Base-by-base conservation (phyloP, 805 yeast species). In the Pichia rugopelliculosa region DNA sequence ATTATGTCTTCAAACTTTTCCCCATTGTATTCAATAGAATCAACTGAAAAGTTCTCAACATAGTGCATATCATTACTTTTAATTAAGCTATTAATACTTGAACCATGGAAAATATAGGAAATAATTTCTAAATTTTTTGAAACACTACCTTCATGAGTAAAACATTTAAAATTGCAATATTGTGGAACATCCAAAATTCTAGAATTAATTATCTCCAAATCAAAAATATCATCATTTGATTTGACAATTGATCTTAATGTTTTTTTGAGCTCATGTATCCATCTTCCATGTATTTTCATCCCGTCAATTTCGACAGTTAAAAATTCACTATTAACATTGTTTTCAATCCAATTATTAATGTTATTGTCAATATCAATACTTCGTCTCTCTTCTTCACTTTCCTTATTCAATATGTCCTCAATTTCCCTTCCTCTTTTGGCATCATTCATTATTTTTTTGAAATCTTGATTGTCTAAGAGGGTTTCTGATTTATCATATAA, bases 131-230 rank as follows among this genome's bases (percentile, higher is more conserved):
- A 15, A 13, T 7, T 20, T 4, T 21, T 30, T 10, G 13, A 15
- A 9, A 8, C 6, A 5, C 26, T 33, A 13, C 47, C 44, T 20
- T 25, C 6, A 20, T 34, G 34, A 3, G 39, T 43, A 36, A 47
- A 47, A 34, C 43, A 33, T 33, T 43, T 47, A 23, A 47, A 43
- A 11, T 17, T 13, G 13, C 25, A 36, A 39, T 47, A 47, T 9
- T 38, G 46, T 7, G 46, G 23, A 38, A 38, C n/a, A 4, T 46
- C 26, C 11, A 22, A 5, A 13, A 46, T 22, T 13, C 21, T 36
- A 5, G 17, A 22, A 21, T 42, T 11, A 15, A 46, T 30, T 5
- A 10, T 6, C 11, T 18, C 36, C 2, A n/a, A 6, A 42, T 46
- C 39, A 23, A 38, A 30, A 11, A 25, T 24, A 17, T 34, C 18